Conservation (phyloP, 2,329 filamentous ascomycete species). For the Hymenoscyphus linearis region DNA sequence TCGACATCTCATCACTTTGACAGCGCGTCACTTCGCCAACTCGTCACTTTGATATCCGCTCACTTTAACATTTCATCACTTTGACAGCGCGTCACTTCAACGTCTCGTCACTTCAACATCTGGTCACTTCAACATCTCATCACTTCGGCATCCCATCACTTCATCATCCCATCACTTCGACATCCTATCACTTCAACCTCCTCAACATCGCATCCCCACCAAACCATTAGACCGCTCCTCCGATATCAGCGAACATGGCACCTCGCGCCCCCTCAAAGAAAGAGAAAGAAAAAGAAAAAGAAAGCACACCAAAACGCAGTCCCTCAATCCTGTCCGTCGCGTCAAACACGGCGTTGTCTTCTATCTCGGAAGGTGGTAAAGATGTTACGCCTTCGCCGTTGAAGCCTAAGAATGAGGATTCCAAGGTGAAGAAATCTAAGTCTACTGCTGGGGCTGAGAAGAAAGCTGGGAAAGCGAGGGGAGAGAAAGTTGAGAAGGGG, state of each 20-base stretch:
- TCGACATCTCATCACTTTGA: no score
- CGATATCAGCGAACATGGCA: conserved; percentile 15
- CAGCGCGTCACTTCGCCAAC: no score
- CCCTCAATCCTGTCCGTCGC: not conserved
- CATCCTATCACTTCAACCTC: not conserved
- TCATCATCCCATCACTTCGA: no score
- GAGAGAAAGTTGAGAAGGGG: not conserved
- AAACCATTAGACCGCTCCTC: not conserved
- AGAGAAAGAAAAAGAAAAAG: conserved; percentile 14
- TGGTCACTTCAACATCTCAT: no score
- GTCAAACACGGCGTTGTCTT: not conserved
- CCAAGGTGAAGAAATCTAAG: conserved; percentile 20
- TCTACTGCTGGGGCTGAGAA: not conserved
- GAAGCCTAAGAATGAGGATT: conserved; percentile 20
- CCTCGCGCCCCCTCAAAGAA: conserved; percentile 9
- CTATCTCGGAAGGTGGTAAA: conserved; percentile 8
- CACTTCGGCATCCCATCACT: no score
- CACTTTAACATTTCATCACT: no score
- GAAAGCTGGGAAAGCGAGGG: conserved; percentile 9
- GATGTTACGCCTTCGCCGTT: conserved; percentile 6
- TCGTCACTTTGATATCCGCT: no score
- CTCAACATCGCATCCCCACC: no score
- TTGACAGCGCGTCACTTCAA: no score
- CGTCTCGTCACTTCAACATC: no score
- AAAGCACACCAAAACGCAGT: conserved; percentile 3